A percentile compares a stretch with the other conserved stretches of the same genome.
Conservation (phyloP, 345 rosid species). For the Populus alba region DNA sequence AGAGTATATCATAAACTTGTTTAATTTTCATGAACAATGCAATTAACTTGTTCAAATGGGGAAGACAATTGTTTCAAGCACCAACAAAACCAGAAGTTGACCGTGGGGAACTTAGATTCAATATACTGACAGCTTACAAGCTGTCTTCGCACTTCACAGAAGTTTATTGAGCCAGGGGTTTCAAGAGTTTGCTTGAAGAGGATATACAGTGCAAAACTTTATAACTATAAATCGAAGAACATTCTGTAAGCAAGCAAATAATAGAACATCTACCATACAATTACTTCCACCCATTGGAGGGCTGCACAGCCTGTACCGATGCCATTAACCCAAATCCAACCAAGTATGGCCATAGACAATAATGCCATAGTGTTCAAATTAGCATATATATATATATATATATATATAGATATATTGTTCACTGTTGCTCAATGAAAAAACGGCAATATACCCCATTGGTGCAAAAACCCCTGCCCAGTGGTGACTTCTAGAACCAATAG, state of each 20-base stretch:
- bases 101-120: no score
- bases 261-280: slow-evolving; percentile 6
- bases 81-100: no score
- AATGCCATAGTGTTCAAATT: not conserved
- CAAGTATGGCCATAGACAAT: not conserved
- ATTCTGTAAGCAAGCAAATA: not conserved
- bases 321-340: slow-evolving; percentile 13
- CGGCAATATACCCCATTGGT: slow-evolving; percentile 86
- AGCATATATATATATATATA: not conserved
- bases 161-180: no score
- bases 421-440: slow-evolving; percentile 30
- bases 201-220: no score
- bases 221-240: not conserved
- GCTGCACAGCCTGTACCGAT: not conserved
- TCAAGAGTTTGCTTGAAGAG: not conserved
- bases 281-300: slow-evolving; percentile 1
- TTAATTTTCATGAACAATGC: not conserved
- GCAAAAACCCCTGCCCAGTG: slow-evolving; percentile 91
- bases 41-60: no score
- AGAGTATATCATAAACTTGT: not conserved
- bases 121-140: no score
- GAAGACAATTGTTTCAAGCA: no score
- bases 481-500: slow-evolving; percentile 84
- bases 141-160: no score
- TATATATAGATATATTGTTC: not conserved